phyloP scores from a whole-genome alignment of 768 basidiomycete species.

The Suillus tomentosus region DNA sequence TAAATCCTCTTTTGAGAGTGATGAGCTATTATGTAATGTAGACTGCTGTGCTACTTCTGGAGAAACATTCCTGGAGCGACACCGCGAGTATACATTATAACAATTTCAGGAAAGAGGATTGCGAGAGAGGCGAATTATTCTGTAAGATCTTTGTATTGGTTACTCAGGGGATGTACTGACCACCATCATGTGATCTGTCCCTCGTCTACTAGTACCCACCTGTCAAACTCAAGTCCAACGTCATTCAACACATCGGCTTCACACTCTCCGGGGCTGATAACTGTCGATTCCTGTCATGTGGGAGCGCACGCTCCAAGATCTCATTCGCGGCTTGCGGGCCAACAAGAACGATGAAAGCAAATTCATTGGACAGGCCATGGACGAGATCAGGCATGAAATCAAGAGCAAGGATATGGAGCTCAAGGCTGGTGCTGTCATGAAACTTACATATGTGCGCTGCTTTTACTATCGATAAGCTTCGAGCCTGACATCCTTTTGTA shows the following conservation, averaged over 20 bases:
- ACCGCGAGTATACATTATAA: neutral
- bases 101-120: neutral
- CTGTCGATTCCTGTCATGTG: conserved; percentile 58
- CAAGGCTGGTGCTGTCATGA: conserved; percentile 93
- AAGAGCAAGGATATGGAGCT: conserved; percentile 94
- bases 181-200: neutral
- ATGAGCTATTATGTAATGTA: neutral
- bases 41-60: neutral
- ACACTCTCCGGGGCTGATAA: neutral
- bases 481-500: conserved; percentile 35
- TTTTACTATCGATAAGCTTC: conserved; percentile 4
- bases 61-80: neutral
- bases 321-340: conserved; percentile 92
- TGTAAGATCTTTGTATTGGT: neutral
- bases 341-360: conserved; percentile 93
- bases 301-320: conserved; percentile 94
- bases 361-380: conserved; percentile 91
- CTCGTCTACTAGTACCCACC: neutral
- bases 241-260: neutral
- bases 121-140: too few species aligned
- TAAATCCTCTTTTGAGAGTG: neutral
- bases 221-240: neutral
- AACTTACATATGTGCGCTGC: conserved; percentile 87
- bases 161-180: neutral
- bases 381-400: conserved; percentile 91